A percentile compares a stretch with the other conserved stretches of the same genome.
phyloP scores from a whole-genome alignment of 2,329 filamentous ascomycete species.

The Botrytis fragariae region DNA sequence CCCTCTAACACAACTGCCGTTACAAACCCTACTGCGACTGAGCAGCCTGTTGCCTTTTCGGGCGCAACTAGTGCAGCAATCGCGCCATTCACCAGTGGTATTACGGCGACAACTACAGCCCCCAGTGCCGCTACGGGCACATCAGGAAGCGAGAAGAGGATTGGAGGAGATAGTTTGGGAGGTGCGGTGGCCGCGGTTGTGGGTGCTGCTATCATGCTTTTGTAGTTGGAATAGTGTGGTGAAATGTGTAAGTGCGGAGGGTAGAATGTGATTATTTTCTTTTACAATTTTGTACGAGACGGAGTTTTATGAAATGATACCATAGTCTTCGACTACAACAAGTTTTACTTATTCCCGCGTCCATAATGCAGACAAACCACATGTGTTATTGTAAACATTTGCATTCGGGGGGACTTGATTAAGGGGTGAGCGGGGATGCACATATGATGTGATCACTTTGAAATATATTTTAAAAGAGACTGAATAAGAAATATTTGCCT shows the following conservation, averaged over 20 bases:
- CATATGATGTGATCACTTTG: background rate
- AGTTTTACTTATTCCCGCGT: background rate
- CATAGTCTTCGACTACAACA: background rate
- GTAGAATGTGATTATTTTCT: background rate
- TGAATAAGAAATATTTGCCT: background rate
- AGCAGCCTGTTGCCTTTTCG: slow-evolving; percentile 41
- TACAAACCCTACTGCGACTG: slow-evolving; percentile 42
- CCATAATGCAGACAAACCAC: background rate
- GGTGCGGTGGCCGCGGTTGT: slow-evolving; percentile 40
- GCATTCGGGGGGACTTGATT: background rate
- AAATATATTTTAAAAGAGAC: background rate
- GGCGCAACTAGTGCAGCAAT: slow-evolving; percentile 28
- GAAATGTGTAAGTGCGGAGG: background rate
- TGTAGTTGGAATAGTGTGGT: background rate
- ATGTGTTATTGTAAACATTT: background rate
- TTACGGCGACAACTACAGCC: slow-evolving; percentile 43
- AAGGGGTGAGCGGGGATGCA: background rate
- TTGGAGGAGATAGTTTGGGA: background rate
- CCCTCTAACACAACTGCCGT: slow-evolving; percentile 40
- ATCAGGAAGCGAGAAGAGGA: background rate
- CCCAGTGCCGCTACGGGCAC: slow-evolving; percentile 34
- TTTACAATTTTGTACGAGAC: background rate
- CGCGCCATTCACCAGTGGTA: slow-evolving; percentile 43
- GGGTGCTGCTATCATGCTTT: background rate
- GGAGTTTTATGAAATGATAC: background rate